These are phyloP conservation scores for Ecytonucleospora hepatopenaei DNA, from an alignment of 371 early-diverging fungal species.

Conservation along the genomic window DNA sequence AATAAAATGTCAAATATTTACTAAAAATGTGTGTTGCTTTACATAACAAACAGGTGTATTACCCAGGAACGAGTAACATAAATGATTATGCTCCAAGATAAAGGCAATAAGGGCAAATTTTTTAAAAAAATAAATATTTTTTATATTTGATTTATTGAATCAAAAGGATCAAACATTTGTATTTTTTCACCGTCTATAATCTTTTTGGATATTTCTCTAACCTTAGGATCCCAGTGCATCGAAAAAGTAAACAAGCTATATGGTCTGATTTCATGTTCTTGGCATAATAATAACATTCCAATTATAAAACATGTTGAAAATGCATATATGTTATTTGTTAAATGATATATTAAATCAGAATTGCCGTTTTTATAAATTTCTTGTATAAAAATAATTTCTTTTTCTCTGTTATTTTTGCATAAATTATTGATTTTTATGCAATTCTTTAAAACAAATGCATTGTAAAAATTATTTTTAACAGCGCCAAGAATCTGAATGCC, in stretches of 20 bases:
- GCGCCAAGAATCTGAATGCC: slow-evolving; percentile 6
- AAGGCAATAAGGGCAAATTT: too few relatives aligned
- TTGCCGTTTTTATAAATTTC: slow-evolving; percentile 5
- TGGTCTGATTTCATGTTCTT: background rate
- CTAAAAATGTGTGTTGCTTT: too few relatives aligned
- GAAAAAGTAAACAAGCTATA: slow-evolving; percentile 9
- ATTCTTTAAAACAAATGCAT: too few relatives aligned
- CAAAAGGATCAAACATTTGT: slow-evolving; percentile 29
- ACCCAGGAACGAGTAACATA: too few relatives aligned
- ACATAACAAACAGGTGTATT: too few relatives aligned
- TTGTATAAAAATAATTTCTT: slow-evolving; percentile 9
- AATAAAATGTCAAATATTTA: too few relatives aligned
- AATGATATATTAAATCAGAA: background rate
- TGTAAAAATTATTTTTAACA: too few relatives aligned
- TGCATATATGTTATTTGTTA: slow-evolving; percentile 7
- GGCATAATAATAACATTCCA: slow-evolving; percentile 16
- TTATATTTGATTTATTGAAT: too few relatives aligned
- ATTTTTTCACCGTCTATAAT: slow-evolving; percentile 9
- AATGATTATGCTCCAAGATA: too few relatives aligned
- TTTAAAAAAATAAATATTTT: too few relatives aligned
- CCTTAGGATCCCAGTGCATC: slow-evolving; percentile 11
- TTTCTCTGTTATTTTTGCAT: too few relatives aligned
- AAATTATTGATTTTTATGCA: too few relatives aligned
- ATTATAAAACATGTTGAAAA: slow-evolving; percentile 18
- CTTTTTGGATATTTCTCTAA: slow-evolving; percentile 6